Percentiles rank a stretch among this genome's conserved stretches.
These are phyloP conservation scores for Tephrocybe sp. DNA, from an alignment of 768 basidiomycete species.

Conservation along the genomic window DNA sequence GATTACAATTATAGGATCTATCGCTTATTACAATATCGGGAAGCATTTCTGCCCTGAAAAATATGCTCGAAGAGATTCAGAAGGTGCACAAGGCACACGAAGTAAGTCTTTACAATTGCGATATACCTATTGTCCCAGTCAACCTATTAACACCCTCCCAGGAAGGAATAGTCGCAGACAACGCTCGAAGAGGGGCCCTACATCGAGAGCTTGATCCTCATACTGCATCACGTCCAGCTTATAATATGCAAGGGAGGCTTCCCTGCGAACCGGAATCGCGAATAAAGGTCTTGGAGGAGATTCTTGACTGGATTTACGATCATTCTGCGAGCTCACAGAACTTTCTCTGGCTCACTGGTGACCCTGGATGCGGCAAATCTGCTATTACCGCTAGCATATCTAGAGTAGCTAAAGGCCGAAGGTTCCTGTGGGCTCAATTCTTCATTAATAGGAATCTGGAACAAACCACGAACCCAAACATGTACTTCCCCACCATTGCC, in stretches of 20 bases:
- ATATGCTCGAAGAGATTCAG: neutral
- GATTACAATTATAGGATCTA: neutral
- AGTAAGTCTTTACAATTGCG: neutral
- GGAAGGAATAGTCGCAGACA: neutral
- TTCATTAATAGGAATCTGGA: neutral
- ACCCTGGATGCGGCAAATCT: neutral
- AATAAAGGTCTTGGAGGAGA: neutral
- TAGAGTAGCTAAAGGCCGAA: neutral
- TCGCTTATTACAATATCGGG: neutral
- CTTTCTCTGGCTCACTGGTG: neutral
- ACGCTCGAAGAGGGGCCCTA: neutral
- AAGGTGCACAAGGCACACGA: neutral
- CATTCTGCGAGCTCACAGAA: neutral
- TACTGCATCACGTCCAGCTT: neutral
- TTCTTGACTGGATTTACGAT: neutral
- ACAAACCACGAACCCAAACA: neutral
- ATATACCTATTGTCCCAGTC: too few species aligned
- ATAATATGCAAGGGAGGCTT: neutral
- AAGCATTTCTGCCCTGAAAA: neutral
- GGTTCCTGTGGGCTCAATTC: neutral
- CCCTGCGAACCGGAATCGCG: neutral
- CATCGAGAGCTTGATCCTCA: neutral
- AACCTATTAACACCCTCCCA: neutral
- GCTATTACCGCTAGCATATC: neutral
- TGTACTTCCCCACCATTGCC: neutral